Conservation (phyloP, 192 early-diverging fungal species). For the Coemansia sp. region DNA sequence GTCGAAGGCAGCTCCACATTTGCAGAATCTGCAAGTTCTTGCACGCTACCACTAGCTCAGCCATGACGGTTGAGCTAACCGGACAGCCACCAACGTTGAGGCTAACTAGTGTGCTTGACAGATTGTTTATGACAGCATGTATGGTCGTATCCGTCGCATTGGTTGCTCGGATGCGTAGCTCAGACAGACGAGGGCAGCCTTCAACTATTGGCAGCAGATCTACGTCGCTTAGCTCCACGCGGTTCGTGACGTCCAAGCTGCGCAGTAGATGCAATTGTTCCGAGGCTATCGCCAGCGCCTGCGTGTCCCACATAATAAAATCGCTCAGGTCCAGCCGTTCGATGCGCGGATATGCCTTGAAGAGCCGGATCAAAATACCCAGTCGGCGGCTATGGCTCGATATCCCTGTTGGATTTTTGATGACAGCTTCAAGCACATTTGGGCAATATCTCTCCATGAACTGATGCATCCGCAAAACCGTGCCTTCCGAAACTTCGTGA, state of each 20-base stretch:
- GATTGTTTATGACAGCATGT: slow-evolving; percentile 30
- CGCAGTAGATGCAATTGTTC: slow-evolving; percentile 41
- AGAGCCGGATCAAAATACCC: slow-evolving; percentile 42
- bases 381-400: slow-evolving; percentile 46
- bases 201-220: slow-evolving; percentile 51
- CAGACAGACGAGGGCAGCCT: slow-evolving; percentile 40
- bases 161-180: slow-evolving; percentile 49
- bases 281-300: slow-evolving; percentile 43
- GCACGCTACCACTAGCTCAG: slow-evolving; percentile 46
- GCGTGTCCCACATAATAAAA: slow-evolving; percentile 58
- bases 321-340: slow-evolving; percentile 53
- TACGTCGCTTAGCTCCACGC: slow-evolving; percentile 50
- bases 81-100: slow-evolving; percentile 54
- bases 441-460: slow-evolving; percentile 56
- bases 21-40: slow-evolving; percentile 36
- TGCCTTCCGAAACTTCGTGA: slow-evolving; percentile 54
- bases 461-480: slow-evolving; percentile 52
- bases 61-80: slow-evolving; percentile 51
- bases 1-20: slow-evolving; percentile 50
- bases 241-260: slow-evolving; percentile 52
- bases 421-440: slow-evolving; percentile 39
- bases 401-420: slow-evolving; percentile 51
- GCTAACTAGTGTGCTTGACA: slow-evolving; percentile 38
- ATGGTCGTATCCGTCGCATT: slow-evolving; percentile 51
- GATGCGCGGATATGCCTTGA: slow-evolving; percentile 51